phyloP scores from a whole-genome alignment of 768 basidiomycete species.

The Collybia nuda region DNA sequence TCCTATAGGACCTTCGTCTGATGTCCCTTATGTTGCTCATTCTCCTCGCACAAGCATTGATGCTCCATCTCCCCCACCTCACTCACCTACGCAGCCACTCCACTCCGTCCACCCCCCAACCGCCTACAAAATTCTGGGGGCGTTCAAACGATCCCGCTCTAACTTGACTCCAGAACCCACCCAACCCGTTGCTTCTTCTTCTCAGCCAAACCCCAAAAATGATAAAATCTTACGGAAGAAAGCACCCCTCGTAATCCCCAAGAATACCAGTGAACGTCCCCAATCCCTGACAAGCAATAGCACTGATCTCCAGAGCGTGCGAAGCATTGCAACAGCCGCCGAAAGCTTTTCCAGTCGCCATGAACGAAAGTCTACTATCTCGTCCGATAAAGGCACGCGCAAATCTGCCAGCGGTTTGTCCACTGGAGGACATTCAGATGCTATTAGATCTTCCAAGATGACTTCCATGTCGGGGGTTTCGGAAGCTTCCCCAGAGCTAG shows the following conservation, averaged over 20 bases:
- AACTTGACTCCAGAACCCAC: conserved; percentile 48
- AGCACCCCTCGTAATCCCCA: not conserved
- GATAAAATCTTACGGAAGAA: conserved; percentile 11
- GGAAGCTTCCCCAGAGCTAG: conserved; percentile 28
- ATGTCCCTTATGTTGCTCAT: conserved; percentile 51
- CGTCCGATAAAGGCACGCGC: conserved; percentile 9
- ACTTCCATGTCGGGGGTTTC: conserved; percentile 17
- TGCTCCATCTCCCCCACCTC: conserved; percentile 27
- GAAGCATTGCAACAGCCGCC: conserved; percentile 41
- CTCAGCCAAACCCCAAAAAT: conserved; percentile 9
- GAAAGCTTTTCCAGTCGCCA: conserved; percentile 28
- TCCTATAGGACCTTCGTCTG: conserved; percentile 52
- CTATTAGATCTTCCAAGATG: conserved; percentile 29
- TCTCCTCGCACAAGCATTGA: conserved; percentile 52
- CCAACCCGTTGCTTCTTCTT: conserved; percentile 25
- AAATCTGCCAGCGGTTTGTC: conserved; percentile 9
- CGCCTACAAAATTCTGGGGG: conserved; percentile 63
- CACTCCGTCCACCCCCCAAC: conserved; percentile 46
- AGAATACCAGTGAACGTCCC: conserved; percentile 37
- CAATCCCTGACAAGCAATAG: conserved; percentile 55
- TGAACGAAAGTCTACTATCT: conserved; percentile 8
- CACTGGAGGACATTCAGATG: conserved; percentile 7
- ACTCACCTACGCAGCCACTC: conserved; percentile 24
- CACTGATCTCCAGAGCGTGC: conserved; percentile 49
- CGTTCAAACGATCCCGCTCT: conserved; percentile 65